phyloP scores from a whole-genome alignment of 2,329 filamentous ascomycete genomes.

The Ascocoryne sarcoides region DNA sequence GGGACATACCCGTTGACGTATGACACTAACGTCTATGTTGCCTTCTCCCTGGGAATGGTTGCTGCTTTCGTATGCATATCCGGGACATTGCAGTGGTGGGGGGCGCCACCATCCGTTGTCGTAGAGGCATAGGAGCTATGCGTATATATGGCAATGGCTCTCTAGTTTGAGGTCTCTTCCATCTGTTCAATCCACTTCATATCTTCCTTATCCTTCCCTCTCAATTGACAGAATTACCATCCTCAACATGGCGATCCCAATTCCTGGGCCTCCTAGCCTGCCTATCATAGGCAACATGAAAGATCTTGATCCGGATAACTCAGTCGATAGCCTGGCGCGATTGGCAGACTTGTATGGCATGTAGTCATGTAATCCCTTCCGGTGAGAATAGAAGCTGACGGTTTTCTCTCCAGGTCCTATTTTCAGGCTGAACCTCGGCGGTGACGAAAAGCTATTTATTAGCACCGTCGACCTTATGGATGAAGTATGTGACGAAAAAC shows the following conservation, averaged over 20 bases:
- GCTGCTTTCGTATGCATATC: too few species aligned
- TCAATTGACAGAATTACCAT: background rate
- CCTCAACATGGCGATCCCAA: slow-evolving; percentile 29
- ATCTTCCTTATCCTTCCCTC: background rate
- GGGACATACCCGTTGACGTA: too few species aligned
- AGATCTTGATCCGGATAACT: slow-evolving; percentile 46
- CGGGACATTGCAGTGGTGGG: too few species aligned
- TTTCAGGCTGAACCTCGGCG: slow-evolving; percentile 40
- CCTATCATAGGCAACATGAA: slow-evolving; percentile 30
- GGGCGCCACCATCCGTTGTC: background rate
- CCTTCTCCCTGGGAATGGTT: too few species aligned
- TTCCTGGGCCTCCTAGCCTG: slow-evolving; percentile 55
- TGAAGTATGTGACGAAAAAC: slow-evolving; percentile 55
- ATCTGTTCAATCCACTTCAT: background rate
- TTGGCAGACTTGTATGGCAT: slow-evolving; percentile 58
- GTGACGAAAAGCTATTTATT: slow-evolving; percentile 40
- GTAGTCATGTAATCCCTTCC: too few species aligned
- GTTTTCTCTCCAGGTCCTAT: slow-evolving; percentile 43
- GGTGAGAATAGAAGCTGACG: too few species aligned
- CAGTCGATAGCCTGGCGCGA: slow-evolving; percentile 43
- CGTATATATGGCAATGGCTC: background rate
- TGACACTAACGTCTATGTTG: too few species aligned
- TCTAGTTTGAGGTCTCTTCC: background rate
- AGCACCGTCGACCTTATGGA: slow-evolving; percentile 48
- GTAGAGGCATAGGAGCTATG: background rate